These are phyloP conservation scores for Trichosporon coremiiforme DNA, from an alignment of 1,284 basidiomycete species.

Conservation along the genomic window DNA sequence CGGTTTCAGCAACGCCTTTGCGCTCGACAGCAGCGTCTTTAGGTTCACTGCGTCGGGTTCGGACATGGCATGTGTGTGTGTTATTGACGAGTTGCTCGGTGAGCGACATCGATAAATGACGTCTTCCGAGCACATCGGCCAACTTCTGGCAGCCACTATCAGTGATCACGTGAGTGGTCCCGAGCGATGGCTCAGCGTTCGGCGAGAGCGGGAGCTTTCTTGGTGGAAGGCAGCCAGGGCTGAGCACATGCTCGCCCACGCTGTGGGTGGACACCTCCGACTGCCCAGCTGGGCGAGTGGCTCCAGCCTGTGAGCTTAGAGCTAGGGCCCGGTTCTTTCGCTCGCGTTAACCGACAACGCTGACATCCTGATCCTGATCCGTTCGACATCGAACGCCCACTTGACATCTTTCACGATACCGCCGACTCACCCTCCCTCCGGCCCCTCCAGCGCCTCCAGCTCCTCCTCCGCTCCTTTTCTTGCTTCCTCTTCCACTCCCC, in stretches of 20 bases:
- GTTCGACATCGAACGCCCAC: conserved; percentile 10
- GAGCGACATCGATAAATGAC: not conserved
- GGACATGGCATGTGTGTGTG: not conserved
- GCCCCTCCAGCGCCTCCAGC: not conserved
- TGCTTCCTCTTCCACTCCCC: conserved; percentile 9
- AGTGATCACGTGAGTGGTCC: conserved; percentile 3
- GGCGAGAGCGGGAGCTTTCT: not conserved
- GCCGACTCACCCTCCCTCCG: not conserved
- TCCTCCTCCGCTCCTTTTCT: conserved; percentile 23
- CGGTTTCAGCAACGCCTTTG: conserved; percentile 40
- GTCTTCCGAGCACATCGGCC: not conserved
- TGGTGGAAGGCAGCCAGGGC: not conserved
- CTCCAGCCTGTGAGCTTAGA: not conserved
- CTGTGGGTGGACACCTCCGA: not conserved
- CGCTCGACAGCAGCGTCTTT: conserved; percentile 36
- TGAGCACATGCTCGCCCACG: not conserved
- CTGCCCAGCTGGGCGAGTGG: too few species aligned
- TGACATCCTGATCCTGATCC: not conserved
- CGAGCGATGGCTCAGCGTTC: not conserved
- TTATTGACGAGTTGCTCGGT: not conserved
- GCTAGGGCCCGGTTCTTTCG: conserved; percentile 9
- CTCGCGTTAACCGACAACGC: conserved; percentile 7
- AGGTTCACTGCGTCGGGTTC: conserved; percentile 20
- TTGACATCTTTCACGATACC: conserved; percentile 18
- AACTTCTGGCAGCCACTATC: conserved; percentile 17